Percentiles rank a stretch among this genome's conserved stretches.
Conservation (phyloP, 768 basidiomycete genomes). For the Pulveroboletus sp. region DNA sequence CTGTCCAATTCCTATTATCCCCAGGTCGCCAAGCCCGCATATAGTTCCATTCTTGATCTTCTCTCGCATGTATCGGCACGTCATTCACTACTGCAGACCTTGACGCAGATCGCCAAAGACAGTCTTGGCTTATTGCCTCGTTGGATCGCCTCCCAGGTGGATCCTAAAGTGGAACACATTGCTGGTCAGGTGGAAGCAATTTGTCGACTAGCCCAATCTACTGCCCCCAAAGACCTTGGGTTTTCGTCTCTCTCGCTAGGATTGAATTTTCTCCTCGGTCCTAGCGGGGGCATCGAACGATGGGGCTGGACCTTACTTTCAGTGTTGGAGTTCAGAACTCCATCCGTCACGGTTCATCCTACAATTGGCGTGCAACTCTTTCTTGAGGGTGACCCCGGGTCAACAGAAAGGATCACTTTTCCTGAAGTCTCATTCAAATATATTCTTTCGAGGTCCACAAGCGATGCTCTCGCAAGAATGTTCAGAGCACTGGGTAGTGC, state of each 20-base stretch:
- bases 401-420: conserved; percentile 39
- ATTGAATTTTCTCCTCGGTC: conserved; percentile 67
- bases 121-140: conserved; percentile 69
- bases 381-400: conserved; percentile 47
- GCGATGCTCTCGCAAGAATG: conserved; percentile 60
- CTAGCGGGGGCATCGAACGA: conserved; percentile 78
- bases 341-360: conserved; percentile 43
- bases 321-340: conserved; percentile 69
- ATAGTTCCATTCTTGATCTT: conserved; percentile 41
- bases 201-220: conserved; percentile 42
- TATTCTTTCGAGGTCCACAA: conserved; percentile 46
- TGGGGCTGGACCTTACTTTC: conserved; percentile 88
- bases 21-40: conserved; percentile 48
- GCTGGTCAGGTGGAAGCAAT: conserved; percentile 67
- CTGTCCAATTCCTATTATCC: conserved; percentile 58
- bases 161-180: conserved; percentile 66
- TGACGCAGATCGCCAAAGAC: conserved; percentile 60
- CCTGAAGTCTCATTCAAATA: conserved; percentile 58
- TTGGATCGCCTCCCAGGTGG: conserved; percentile 63
- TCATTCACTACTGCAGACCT: conserved; percentile 46
- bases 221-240: conserved; percentile 15
- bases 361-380: conserved; percentile 49
- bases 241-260: conserved; percentile 45
- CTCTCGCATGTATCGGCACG: conserved; percentile 41
- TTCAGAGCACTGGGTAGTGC: conserved; percentile 67